phyloP scores from a whole-genome alignment of 2,329 filamentous ascomycete species.

The Aureobasidium sp. region DNA sequence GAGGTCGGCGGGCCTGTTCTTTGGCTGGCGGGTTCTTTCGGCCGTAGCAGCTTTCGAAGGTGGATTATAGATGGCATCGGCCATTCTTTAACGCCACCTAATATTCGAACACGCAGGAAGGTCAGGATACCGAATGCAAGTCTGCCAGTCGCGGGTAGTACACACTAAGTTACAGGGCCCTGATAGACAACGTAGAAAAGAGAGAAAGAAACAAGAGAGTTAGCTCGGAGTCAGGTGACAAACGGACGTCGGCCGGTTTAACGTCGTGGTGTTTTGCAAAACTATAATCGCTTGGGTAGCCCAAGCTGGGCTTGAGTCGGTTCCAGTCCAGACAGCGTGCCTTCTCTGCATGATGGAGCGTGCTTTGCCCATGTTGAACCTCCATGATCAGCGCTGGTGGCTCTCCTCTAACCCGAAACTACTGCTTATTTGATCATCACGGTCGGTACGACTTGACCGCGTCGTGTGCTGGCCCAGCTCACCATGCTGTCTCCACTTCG shows the following conservation, averaged over 20 bases:
- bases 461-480: not conserved
- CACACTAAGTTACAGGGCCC: not conserved
- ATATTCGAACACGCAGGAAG: not conserved
- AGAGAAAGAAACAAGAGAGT: conserved; percentile 13
- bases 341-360: conserved; percentile 1
- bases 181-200: conserved; percentile 7
- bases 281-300: conserved; percentile 2
- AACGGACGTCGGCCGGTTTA: conserved; percentile 3
- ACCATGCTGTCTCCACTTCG: not conserved
- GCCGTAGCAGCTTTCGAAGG: conserved; percentile 9
- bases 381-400: not conserved
- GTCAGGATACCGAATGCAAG: not conserved
- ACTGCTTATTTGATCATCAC: conserved; percentile 3
- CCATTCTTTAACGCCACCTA: conserved; percentile 13
- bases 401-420: conserved; percentile 1
- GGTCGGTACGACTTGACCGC: not conserved
- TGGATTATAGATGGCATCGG: conserved; percentile 8
- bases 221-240: conserved; percentile 9
- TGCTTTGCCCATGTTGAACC: conserved; percentile 4
- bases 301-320: not conserved
- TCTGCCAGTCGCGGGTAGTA: conserved; percentile 1
- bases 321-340: conserved; percentile 3
- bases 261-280: conserved; percentile 2
- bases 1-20: conserved; percentile 10
- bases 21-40: conserved; percentile 14